A percentile compares a stretch with the other conserved stretches of the same genome.
Conservation (phyloP, 495 filamentous ascomycete genomes). For the Pseudomonodictys pantanalensis region DNA sequence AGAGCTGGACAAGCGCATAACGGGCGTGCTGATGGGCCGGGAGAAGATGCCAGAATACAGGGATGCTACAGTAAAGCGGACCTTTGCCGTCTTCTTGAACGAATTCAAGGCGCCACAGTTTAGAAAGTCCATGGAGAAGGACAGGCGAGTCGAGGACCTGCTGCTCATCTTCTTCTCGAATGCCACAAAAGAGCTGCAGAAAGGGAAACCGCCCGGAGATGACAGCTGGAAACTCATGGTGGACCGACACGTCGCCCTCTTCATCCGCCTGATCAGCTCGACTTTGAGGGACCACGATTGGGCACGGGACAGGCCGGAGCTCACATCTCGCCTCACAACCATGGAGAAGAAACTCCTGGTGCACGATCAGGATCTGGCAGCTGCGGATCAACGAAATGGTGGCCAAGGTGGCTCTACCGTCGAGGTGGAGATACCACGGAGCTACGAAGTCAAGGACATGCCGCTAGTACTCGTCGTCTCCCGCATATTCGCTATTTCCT, state of each 20-base stretch:
- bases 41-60: slow-evolving; percentile 75
- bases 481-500: slow-evolving; percentile 75
- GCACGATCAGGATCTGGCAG: slow-evolving; percentile 86
- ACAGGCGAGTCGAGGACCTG: slow-evolving; percentile 85
- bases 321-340: slow-evolving; percentile 71
- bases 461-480: slow-evolving; percentile 81
- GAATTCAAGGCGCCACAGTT: slow-evolving; percentile 69
- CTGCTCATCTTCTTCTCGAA: slow-evolving; percentile 86
- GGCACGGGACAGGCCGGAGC: slow-evolving; percentile 76
- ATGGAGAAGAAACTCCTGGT: slow-evolving; percentile 90
- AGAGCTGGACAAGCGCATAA: slow-evolving; percentile 66
- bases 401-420: slow-evolving; percentile 59
- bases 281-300: slow-evolving; percentile 77
- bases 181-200: slow-evolving; percentile 83
- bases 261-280: slow-evolving; percentile 79
- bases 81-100: slow-evolving; percentile 77
- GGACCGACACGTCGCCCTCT: slow-evolving; percentile 91
- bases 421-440: slow-evolving; percentile 76
- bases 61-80: slow-evolving; percentile 72
- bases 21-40: slow-evolving; percentile 63
- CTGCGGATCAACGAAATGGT: slow-evolving; percentile 53
- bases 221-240: slow-evolving; percentile 90
- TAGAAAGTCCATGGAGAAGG: slow-evolving; percentile 81
- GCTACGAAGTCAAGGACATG: slow-evolving; percentile 96
- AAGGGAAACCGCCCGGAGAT: slow-evolving; percentile 77